Base-by-base conservation (phyloP, 805 yeast genomes). In the Candida nanaspora region DNA sequence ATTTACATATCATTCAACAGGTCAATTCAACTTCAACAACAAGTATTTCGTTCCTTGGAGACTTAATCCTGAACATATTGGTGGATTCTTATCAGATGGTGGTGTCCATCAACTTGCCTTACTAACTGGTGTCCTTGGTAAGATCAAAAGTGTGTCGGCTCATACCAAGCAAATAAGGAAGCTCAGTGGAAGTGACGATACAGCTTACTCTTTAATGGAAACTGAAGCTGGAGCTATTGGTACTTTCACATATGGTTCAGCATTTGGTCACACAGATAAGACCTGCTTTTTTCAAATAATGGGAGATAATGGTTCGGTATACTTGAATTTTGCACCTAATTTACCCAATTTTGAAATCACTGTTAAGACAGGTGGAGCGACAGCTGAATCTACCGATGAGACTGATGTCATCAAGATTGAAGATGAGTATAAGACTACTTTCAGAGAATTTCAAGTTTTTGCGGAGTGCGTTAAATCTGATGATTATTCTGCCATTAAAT, bases 81-180 rank as follows among this genome's bases (percentile, higher is more conserved):
- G 98, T 41, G 97, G 97, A 0, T 89, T 70, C 63, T 68, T 91
- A 52, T 81, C 91, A 43, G 98, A 91, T 55, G 97, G 96, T 55
- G 98, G 97, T 58, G 98, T 91, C 20, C 98, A 91, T 63, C 97
- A 89, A 62, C 67, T 89, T 59, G 96, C 96, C 3, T 66, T 87
- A 30, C 72, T 89, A 48, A 87, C 95, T 8, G 86, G 78, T 44
- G 78, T 87, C 16, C 68, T 91, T 41, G 97, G 98, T 40, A 68
- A 70, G 20, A 81, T 87, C 14, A 77, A 73, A 37, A 61, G 80
- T 6, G 78, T 89, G 30, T 74, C 86, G 41, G 96, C 88, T 9
- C 73, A 74, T 49, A 82, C 96, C 13, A 77, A 69, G 45, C 96
- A 88, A 64, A 72, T 86, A 37, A 76, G 88, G 56, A 68, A 79